Evolutionary conservation across 768 basidiomycete genomes (phyloP).

Genomic region (Trametes elegans): DNA sequence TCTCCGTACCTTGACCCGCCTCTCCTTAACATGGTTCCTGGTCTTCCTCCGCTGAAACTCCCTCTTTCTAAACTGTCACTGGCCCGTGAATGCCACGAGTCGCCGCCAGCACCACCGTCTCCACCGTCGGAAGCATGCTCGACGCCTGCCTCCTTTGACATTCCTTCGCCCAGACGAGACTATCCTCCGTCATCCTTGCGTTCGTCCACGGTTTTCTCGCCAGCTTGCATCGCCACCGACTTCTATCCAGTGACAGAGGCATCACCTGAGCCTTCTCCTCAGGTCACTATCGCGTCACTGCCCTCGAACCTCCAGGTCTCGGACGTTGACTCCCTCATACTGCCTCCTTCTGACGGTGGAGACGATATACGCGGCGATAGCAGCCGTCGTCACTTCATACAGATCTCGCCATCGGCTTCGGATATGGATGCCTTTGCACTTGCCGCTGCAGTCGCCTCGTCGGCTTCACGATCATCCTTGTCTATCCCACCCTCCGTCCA

Average conservation of each 20-base stretch:
- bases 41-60: constrained; percentile 19
- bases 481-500: constrained; percentile 24
- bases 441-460: constrained; percentile 16
- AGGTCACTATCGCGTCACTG: constrained; percentile 3
- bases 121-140: constrained; percentile 1
- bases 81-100: constrained; percentile 1
- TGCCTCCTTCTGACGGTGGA: constrained; percentile 17
- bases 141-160: background rate
- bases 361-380: constrained; percentile 2
- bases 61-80: constrained; percentile 10
- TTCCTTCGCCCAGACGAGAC: background rate
- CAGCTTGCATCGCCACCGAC: background rate
- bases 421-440: constrained; percentile 29
- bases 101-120: constrained; percentile 12
- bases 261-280: background rate
- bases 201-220: background rate
- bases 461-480: constrained; percentile 8
- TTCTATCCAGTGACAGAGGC: constrained; percentile 7
- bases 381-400: background rate
- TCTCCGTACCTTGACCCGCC: constrained; percentile 17
- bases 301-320: constrained; percentile 2
- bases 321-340: constrained; percentile 24
- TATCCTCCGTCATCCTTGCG: background rate
- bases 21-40: constrained; percentile 11
- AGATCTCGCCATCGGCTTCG: background rate